Evolutionary conservation across 768 basidiomycete genomes (phyloP).

Genomic region (Harrya chromipes): DNA sequence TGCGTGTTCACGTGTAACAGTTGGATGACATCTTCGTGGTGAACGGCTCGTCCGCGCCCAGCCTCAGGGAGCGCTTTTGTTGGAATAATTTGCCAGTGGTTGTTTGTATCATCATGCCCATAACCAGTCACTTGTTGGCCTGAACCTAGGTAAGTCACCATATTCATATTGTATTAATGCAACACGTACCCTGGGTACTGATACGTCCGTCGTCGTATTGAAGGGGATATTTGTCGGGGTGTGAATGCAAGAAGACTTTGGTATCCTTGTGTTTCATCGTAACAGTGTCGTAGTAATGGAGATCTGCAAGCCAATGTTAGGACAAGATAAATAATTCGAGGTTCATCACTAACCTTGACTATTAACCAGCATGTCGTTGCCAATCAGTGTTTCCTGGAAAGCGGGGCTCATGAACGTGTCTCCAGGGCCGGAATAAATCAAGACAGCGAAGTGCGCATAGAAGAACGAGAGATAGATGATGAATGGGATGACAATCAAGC

Average conservation of each 20-base stretch:
- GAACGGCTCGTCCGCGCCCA: constrained; percentile 89
- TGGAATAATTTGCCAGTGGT: constrained; percentile 92
- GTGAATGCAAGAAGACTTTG: constrained; percentile 92
- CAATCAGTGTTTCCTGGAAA: constrained; percentile 93
- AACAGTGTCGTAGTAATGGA: constrained; percentile 88
- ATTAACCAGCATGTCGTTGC: constrained; percentile 89
- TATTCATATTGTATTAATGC: neutral
- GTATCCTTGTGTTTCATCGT: constrained; percentile 90
- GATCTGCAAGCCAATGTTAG: constrained; percentile 52
- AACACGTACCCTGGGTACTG: constrained; percentile 73
- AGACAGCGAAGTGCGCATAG: constrained; percentile 89
- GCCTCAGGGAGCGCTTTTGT: constrained; percentile 93
- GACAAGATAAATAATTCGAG: neutral
- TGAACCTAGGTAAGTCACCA: constrained; percentile 25
- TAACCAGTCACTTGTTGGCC: constrained; percentile 97
- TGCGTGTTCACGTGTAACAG: constrained; percentile 86
- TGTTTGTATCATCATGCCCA: constrained; percentile 91
- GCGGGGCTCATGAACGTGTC: constrained; percentile 97
- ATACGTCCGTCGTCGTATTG: constrained; percentile 95
- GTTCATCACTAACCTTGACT: constrained; percentile 69
- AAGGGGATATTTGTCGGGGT: constrained; percentile 85
- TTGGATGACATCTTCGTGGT: constrained; percentile 85
- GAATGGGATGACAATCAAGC: constrained; percentile 86
- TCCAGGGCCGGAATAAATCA: constrained; percentile 86
- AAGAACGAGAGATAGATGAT: constrained; percentile 93